These are phyloP conservation scores for Cadophora luteo-olivacea DNA, from an alignment of 2,329 filamentous ascomycete species.

Conservation along the genomic window DNA sequence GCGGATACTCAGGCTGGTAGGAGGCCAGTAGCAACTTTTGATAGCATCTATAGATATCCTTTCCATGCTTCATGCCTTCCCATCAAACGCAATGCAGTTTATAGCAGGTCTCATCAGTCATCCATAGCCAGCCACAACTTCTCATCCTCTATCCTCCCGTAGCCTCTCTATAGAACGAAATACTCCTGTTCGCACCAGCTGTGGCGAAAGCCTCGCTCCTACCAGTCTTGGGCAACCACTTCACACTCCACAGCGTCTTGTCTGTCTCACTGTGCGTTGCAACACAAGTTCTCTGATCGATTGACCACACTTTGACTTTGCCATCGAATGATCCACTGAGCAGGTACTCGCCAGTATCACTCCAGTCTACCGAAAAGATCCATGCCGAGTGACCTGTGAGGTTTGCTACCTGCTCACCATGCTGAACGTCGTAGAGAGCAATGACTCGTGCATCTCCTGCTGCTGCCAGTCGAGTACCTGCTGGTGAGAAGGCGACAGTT, in stretches of 20 bases:
- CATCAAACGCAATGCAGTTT: background rate
- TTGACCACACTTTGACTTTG: constrained; percentile 94
- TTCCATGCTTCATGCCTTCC: background rate
- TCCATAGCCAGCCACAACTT: background rate
- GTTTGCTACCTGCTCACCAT: constrained; percentile 91
- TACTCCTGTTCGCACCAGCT: constrained; percentile 75
- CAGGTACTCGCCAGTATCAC: constrained; percentile 87
- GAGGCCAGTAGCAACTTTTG: background rate
- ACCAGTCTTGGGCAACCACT: constrained; percentile 78
- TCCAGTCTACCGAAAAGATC: constrained; percentile 94
- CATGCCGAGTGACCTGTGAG: constrained; percentile 81
- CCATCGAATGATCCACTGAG: constrained; percentile 90
- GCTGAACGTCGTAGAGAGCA: constrained; percentile 88
- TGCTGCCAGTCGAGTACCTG: constrained; percentile 82
- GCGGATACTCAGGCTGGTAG: background rate
- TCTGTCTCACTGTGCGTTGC: constrained; percentile 94
- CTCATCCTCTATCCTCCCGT: constrained; percentile 57
- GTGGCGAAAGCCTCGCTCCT: constrained; percentile 76
- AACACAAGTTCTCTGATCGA: constrained; percentile 83
- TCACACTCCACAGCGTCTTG: constrained; percentile 81
- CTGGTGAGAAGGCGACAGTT: constrained; percentile 86
- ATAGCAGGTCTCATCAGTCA: background rate
- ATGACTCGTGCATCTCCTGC: constrained; percentile 90
- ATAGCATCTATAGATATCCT: background rate
- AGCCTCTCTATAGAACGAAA: constrained; percentile 86